Evolutionary conservation across 371 early-diverging fungal genomes (phyloP).

Genomic region (Coemansia sp.): DNA sequence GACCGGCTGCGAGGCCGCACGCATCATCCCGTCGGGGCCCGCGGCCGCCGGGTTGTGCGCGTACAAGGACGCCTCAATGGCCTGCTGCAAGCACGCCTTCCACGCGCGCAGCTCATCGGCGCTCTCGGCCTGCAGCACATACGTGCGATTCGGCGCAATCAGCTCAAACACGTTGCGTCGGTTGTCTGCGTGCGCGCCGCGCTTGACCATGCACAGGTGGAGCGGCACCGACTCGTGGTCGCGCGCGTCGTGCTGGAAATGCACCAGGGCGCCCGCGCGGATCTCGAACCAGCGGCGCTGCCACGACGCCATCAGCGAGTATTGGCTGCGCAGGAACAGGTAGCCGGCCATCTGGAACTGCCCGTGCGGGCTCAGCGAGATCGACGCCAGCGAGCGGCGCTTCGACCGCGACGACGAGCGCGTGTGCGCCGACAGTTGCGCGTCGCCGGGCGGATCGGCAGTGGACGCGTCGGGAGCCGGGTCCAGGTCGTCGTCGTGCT

Average conservation of each 20-base stretch:
- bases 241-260: constrained; percentile 49
- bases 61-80: constrained; percentile 49
- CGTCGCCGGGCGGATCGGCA: not conserved
- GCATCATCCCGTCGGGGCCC: constrained; percentile 1
- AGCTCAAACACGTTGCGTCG: constrained; percentile 84
- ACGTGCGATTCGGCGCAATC: constrained; percentile 67
- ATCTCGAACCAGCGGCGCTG: constrained; percentile 71
- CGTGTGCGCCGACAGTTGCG: not conserved
- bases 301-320: constrained; percentile 73
- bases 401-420: constrained; percentile 9
- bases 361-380: constrained; percentile 34
- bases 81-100: constrained; percentile 62
- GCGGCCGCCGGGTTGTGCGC: constrained; percentile 27
- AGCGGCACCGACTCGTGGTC: constrained; percentile 61
- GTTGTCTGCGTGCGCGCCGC: constrained; percentile 65
- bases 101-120: constrained; percentile 75
- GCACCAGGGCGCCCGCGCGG: constrained; percentile 61
- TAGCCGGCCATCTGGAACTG: constrained; percentile 60
- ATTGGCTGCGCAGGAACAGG: constrained; percentile 68
- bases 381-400: constrained; percentile 35
- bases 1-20: constrained; percentile 11
- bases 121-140: constrained; percentile 83
- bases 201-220: constrained; percentile 77
- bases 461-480: constrained; percentile 17
- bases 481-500: constrained; percentile 40